Evolutionary conservation across 257 asterid genomes (phyloP).

Genomic region (Ajuga chamaepitys): DNA sequence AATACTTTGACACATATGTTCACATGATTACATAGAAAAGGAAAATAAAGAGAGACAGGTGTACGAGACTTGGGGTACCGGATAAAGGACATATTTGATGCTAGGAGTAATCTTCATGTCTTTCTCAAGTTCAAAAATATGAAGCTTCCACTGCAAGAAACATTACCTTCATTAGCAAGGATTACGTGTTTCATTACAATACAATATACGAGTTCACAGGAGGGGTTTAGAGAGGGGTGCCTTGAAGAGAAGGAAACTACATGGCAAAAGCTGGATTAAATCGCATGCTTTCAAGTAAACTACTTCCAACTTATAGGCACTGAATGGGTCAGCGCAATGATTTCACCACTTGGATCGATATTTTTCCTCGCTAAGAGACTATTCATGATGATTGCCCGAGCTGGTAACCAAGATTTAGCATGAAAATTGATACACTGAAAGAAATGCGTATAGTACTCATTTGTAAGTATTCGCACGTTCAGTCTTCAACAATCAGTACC

Average conservation of each 20-base stretch:
- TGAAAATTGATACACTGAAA: slow-evolving; percentile 19
- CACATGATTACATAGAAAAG: background rate
- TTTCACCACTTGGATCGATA: slow-evolving; percentile 19
- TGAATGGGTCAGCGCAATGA: slow-evolving; percentile 9
- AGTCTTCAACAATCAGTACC: background rate
- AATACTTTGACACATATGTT: background rate
- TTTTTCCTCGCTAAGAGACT: slow-evolving; percentile 13
- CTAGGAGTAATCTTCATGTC: slow-evolving; percentile 16
- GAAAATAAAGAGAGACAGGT: background rate
- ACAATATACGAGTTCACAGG: background rate
- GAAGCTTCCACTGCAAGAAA: slow-evolving; percentile 24
- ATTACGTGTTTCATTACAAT: background rate
- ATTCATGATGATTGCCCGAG: slow-evolving; percentile 13
- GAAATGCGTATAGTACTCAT: background rate
- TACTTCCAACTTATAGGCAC: slow-evolving; percentile 16
- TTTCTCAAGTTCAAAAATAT: slow-evolving; percentile 21
- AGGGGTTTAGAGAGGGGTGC: background rate
- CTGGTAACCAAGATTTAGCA: slow-evolving; percentile 21
- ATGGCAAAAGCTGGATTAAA: background rate
- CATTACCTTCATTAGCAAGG: slow-evolving; percentile 1
- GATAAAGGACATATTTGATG: slow-evolving; percentile 19
- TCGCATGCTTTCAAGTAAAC: background rate
- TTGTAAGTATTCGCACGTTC: background rate
- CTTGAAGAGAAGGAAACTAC: background rate
- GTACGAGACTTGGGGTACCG: slow-evolving; percentile 10